phyloP scores from a whole-genome alignment of 331 rosid genomes.

The Quercus phellos region DNA sequence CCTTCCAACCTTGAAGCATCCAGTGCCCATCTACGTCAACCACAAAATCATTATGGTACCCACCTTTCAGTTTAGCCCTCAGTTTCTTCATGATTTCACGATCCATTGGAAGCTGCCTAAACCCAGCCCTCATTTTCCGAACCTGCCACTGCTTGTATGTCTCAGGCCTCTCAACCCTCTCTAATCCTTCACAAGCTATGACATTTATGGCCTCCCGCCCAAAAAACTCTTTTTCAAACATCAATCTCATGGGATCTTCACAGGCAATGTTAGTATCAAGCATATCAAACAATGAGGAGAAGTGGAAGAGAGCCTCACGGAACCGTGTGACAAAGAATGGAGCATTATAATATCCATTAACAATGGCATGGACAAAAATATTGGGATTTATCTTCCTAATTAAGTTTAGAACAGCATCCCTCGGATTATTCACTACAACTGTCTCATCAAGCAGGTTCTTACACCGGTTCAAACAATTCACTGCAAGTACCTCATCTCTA shows the following conservation, averaged over 20 bases:
- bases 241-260: slow-evolving; percentile 16
- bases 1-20: slow-evolving; percentile 12
- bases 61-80: not conserved
- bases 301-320: slow-evolving; percentile 20
- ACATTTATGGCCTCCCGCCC: slow-evolving; percentile 16
- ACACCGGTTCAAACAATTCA: not conserved
- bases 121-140: slow-evolving; percentile 16
- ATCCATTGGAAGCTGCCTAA: slow-evolving; percentile 9
- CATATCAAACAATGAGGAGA: slow-evolving; percentile 19
- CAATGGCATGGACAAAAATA: slow-evolving; percentile 10
- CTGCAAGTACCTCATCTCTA: not conserved
- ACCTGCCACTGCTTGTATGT: slow-evolving; percentile 26
- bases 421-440: not conserved
- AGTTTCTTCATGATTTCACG: slow-evolving; percentile 7
- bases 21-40: slow-evolving; percentile 2
- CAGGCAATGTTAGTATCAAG: not conserved
- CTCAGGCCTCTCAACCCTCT: slow-evolving; percentile 26
- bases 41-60: not conserved
- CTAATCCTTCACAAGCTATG: slow-evolving; percentile 20
- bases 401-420: slow-evolving; percentile 11
- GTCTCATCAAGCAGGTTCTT: slow-evolving; percentile 17
- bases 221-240: slow-evolving; percentile 4
- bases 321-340: slow-evolving; percentile 23
- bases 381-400: slow-evolving; percentile 12
- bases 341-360: slow-evolving; percentile 14